Evolutionary conservation across 2,329 filamentous ascomycete species (phyloP).

Genomic region (Alternaria infectoria): DNA sequence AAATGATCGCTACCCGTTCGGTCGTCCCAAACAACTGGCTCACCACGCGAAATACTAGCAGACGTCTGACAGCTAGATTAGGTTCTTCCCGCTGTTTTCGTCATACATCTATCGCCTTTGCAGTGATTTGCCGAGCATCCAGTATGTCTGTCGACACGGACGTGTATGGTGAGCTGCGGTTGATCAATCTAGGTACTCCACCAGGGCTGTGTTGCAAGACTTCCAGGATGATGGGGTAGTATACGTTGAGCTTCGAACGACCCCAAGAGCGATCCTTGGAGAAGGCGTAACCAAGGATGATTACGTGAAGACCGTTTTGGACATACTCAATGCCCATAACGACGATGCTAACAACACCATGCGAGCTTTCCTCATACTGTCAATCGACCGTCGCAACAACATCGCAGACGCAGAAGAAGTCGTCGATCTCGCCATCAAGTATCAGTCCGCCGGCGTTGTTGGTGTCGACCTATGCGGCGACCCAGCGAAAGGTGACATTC

Average conservation of each 20-base stretch:
- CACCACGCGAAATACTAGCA: neutral
- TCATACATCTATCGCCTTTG: conserved; percentile 80
- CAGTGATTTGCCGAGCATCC: conserved; percentile 66
- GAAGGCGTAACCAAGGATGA: conserved; percentile 63
- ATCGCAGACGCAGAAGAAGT: conserved; percentile 66
- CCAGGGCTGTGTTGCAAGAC: conserved; percentile 61
- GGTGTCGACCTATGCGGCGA: conserved; percentile 82
- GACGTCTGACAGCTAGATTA: conserved; percentile 26
- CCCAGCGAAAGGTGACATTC: conserved; percentile 67
- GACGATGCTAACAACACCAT: conserved; percentile 51
- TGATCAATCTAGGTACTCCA: conserved; percentile 59
- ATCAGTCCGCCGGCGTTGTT: conserved; percentile 65
- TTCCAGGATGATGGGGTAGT: conserved; percentile 75
- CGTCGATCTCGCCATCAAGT: conserved; percentile 66
- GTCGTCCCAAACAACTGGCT: neutral
- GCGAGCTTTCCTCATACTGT: conserved; percentile 72
- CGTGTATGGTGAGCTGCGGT: neutral
- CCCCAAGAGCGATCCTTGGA: conserved; percentile 68
- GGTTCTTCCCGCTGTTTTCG: conserved; percentile 80
- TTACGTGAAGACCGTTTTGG: conserved; percentile 71
- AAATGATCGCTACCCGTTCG: neutral
- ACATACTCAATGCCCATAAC: conserved; percentile 64
- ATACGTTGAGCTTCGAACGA: conserved; percentile 82
- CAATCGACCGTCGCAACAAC: conserved; percentile 72
- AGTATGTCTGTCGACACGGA: conserved; percentile 55